Percentiles rank a stretch among this genome's conserved stretches.
These are phyloP conservation scores for Fusarium robinianum DNA, from an alignment of 2,329 filamentous ascomycete genomes.

Conservation along the genomic window DNA sequence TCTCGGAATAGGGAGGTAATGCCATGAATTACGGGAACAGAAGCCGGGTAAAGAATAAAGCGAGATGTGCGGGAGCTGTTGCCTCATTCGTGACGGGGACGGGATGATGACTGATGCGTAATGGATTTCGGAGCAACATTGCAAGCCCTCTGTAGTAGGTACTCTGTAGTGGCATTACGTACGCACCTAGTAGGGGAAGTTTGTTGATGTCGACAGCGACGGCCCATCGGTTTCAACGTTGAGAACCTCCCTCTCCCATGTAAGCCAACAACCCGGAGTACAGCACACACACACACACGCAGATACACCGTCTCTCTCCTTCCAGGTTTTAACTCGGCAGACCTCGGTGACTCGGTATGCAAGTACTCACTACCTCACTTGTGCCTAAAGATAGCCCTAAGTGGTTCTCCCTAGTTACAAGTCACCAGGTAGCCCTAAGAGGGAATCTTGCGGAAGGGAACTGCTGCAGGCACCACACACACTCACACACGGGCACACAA, in stretches of 20 bases:
- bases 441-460: neutral
- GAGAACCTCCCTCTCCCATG: no score
- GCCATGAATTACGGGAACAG: no score
- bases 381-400: slow-evolving; percentile 18
- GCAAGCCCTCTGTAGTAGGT: no score
- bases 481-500: no score
- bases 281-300: slow-evolving; percentile 5
- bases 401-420: no score
- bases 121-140: no score
- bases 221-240: slow-evolving; percentile 11
- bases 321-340: slow-evolving; percentile 6
- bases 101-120: slow-evolving; percentile 21
- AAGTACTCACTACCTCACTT: slow-evolving; percentile 10
- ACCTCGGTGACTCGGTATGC: slow-evolving; percentile 22
- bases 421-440: neutral
- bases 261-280: no score
- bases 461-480: slow-evolving; percentile 18
- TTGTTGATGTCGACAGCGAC: neutral
- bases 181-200: neutral
- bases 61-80: slow-evolving; percentile 17
- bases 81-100: slow-evolving; percentile 16
- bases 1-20: no score
- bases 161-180: no score
- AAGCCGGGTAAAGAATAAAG: slow-evolving; percentile 3
- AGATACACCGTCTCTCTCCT: slow-evolving; percentile 15